Conservation (phyloP, 768 basidiomycete species). For the Lentinula aciculospora region DNA sequence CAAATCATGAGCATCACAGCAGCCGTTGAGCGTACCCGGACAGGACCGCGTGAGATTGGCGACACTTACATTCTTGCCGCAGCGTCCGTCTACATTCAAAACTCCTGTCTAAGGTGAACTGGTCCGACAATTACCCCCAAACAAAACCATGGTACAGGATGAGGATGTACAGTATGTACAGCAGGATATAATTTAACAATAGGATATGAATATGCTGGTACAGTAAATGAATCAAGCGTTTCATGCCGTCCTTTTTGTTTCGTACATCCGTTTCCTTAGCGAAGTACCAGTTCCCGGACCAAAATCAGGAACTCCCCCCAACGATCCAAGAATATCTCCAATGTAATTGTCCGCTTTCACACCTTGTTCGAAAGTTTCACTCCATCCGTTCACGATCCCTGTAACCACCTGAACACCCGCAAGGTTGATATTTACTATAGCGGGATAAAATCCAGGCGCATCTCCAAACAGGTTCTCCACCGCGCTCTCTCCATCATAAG, state of each 20-base stretch:
- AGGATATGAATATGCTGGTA: neutral
- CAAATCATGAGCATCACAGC: too few species aligned
- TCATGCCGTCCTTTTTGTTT: too few species aligned
- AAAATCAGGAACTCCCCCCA: slow-evolving; percentile 13
- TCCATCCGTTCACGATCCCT: slow-evolving; percentile 29
- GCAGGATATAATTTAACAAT: neutral
- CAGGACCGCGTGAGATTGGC: too few species aligned
- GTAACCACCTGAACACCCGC: slow-evolving; percentile 30
- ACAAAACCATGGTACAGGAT: neutral
- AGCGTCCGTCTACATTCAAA: too few species aligned
- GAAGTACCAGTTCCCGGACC: slow-evolving; percentile 3
- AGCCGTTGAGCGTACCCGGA: too few species aligned
- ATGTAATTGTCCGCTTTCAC: slow-evolving; percentile 22
- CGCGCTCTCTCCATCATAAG: slow-evolving; percentile 13
- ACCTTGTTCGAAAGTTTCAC: slow-evolving; percentile 22
- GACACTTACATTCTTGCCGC: neutral
- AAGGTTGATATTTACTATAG: slow-evolving; percentile 29
- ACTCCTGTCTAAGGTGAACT: too few species aligned
- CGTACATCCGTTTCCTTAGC: neutral
- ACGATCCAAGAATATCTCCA: slow-evolving; percentile 22
- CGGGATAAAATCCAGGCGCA: slow-evolving; percentile 24
- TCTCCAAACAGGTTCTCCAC: slow-evolving; percentile 23
- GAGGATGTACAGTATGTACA: neutral
- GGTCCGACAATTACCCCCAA: neutral
- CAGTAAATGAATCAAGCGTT: neutral